A percentile compares a stretch with the other conserved stretches of the same genome.
Evolutionary conservation across 768 basidiomycete species (phyloP).

Genomic region (Boletus pseudo-olivaceus): DNA sequence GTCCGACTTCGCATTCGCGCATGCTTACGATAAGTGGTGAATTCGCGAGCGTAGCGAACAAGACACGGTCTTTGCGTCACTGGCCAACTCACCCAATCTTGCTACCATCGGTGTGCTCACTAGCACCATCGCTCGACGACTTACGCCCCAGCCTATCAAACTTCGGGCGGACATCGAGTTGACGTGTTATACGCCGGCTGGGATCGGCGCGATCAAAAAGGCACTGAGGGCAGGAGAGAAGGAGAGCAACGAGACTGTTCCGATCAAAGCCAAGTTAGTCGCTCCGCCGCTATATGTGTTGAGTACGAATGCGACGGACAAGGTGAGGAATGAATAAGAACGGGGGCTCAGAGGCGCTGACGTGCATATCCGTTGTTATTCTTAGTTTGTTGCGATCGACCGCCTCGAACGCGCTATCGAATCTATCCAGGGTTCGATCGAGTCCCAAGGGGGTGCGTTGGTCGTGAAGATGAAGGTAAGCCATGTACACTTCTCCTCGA

Average conservation of each 20-base stretch:
- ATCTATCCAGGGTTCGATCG: slow-evolving; percentile 80
- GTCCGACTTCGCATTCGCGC: not conserved
- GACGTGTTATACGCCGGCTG: slow-evolving; percentile 92
- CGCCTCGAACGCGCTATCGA: slow-evolving; percentile 92
- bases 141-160: slow-evolving; percentile 98
- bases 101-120: slow-evolving; percentile 63
- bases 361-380: not conserved
- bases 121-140: slow-evolving; percentile 84
- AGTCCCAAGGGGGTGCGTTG: slow-evolving; percentile 79
- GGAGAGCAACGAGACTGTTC: slow-evolving; percentile 86
- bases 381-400: slow-evolving; percentile 82
- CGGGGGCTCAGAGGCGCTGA: not conserved
- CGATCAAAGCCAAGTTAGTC: slow-evolving; percentile 95
- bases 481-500: not conserved
- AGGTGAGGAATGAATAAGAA: slow-evolving; percentile 42
- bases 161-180: slow-evolving; percentile 97
- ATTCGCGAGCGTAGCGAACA: slow-evolving; percentile 45
- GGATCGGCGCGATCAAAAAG: slow-evolving; percentile 95
- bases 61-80: slow-evolving; percentile 75
- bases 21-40: not conserved
- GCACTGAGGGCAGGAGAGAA: slow-evolving; percentile 88
- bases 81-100: slow-evolving; percentile 54
- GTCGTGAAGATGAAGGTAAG: slow-evolving; percentile 94
- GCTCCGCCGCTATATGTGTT: slow-evolving; percentile 96
- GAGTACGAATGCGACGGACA: slow-evolving; percentile 95